These are phyloP conservation scores for Beta corolliflora DNA, from an alignment of 179 eudicot species.

Conservation along the genomic window DNA sequence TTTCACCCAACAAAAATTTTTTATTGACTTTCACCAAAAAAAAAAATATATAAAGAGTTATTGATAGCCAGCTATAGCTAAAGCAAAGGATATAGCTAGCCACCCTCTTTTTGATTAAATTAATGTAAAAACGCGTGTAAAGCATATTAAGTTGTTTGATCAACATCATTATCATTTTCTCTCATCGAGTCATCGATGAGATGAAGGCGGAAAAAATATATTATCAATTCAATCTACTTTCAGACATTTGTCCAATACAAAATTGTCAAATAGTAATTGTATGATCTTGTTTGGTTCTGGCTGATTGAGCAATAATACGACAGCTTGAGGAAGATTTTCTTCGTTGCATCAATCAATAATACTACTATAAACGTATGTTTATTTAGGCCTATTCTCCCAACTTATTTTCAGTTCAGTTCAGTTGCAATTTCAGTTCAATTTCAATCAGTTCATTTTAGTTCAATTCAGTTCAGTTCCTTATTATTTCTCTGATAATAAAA, in stretches of 20 bases:
- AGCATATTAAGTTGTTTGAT: slow-evolving; percentile 6
- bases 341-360: too few relatives aligned
- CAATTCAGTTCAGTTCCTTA: too few relatives aligned
- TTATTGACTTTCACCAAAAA: too few relatives aligned
- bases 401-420: too few relatives aligned
- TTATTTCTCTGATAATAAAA: too few relatives aligned
- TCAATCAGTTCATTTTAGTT: too few relatives aligned
- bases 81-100: slow-evolving; percentile 1
- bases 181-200: not conserved
- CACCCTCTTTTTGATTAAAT: slow-evolving; percentile 12
- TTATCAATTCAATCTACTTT: not conserved
- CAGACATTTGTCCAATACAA: not conserved
- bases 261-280: slow-evolving; percentile 7
- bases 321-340: too few relatives aligned
- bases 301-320: too few relatives aligned
- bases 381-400: too few relatives aligned
- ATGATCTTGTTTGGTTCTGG: not conserved
- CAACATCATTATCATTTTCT: slow-evolving; percentile 10
- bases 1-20: too few relatives aligned
- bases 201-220: not conserved
- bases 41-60: not conserved
- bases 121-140: slow-evolving; percentile 2
- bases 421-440: too few relatives aligned
- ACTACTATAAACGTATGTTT: too few relatives aligned
- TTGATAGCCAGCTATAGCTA: slow-evolving; percentile 7